These are phyloP conservation scores for Spathaspora sp. DNA, from an alignment of 1,139 yeast species.

Conservation along the genomic window DNA sequence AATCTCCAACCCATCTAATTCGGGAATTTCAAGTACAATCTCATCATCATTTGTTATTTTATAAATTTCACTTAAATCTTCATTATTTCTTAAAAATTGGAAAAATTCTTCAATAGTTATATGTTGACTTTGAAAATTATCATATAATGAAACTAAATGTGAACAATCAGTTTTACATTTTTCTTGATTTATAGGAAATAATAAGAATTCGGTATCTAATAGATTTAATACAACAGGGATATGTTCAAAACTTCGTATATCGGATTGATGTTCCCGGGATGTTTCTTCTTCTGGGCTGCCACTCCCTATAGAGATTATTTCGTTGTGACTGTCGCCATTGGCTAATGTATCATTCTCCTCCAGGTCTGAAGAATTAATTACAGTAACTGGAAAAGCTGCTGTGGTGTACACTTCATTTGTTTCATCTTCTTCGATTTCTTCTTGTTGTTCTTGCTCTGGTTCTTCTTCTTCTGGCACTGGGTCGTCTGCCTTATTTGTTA, in stretches of 20 bases:
- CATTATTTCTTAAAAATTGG: conserved; percentile 25
- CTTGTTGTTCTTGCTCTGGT: neutral
- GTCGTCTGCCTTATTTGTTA: neutral
- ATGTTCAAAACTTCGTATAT: neutral
- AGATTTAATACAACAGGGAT: conserved; percentile 4
- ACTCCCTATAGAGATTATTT: no score
- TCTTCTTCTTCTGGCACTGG: neutral
- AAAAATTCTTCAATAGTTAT: conserved; percentile 27
- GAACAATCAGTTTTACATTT: conserved; percentile 12
- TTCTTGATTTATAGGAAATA: conserved; percentile 21
- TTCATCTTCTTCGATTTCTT: neutral
- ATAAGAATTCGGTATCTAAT: conserved; percentile 23
- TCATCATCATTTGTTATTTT: conserved; percentile 30
- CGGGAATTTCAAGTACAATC: conserved; percentile 31
- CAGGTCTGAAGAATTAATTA: neutral
- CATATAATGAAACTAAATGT: conserved; percentile 25
- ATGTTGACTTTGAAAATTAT: conserved; percentile 17
- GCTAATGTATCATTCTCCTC: neutral
- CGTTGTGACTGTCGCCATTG: neutral
- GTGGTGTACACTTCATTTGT: neutral
- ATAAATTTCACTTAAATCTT: conserved; percentile 27
- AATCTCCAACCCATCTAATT: conserved; percentile 29
- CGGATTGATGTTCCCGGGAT: neutral
- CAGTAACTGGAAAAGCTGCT: neutral
- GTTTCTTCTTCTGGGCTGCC: neutral